Evolutionary conservation across 2,329 filamentous ascomycete genomes (phyloP), one percentile per base, ranked within the genome.

Genomic region (Colletotrichum cuscutae): DNA sequence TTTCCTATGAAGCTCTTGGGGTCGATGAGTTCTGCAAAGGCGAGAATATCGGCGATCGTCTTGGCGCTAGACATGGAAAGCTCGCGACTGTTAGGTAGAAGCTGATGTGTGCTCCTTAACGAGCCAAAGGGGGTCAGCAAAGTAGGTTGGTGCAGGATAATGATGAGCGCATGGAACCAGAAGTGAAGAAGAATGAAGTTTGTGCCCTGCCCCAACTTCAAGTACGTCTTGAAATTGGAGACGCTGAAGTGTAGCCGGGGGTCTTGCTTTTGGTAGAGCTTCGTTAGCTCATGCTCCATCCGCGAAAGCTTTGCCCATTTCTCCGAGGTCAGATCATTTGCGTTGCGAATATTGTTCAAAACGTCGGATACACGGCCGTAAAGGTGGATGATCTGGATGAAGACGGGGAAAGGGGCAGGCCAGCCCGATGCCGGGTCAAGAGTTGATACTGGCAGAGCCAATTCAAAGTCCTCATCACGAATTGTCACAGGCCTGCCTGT

Each of bases 151-250:
- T 97, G 94, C 5, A 97, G 86, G 4, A 97, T 88, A 72, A 97
- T 94, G 75, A 97, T 95, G 35, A 97, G 85, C 0, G 94, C 94
- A 75, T 97, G 94, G 77, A 96, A 96, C 94, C 94, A 97, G 79
- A 95, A 94, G 80, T 97, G 94, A 28, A 97, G 84, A 11, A 97
- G 85, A 61, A 97, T 93, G 75, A 97, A 97, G 54, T 94, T 97
- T 0, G 94, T 95, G 15, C 94, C 94, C 79, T 97, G 93, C 11
- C 94, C 93, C 58, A 90, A 88, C 78, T 93, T 93, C 56, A 95
- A 91, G 79, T 97, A 97, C 46, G 93, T 90, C 81, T 95, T 94
- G 80, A 97, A 97, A 81, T 97, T 97, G 77, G 91, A 86, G 9
- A 93, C 94, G 79, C 95, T 95, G 82, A 97, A 97, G 79, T 95